phyloP scores from a whole-genome alignment of 257 asterid genomes.

The Nicotiana otophora region DNA sequence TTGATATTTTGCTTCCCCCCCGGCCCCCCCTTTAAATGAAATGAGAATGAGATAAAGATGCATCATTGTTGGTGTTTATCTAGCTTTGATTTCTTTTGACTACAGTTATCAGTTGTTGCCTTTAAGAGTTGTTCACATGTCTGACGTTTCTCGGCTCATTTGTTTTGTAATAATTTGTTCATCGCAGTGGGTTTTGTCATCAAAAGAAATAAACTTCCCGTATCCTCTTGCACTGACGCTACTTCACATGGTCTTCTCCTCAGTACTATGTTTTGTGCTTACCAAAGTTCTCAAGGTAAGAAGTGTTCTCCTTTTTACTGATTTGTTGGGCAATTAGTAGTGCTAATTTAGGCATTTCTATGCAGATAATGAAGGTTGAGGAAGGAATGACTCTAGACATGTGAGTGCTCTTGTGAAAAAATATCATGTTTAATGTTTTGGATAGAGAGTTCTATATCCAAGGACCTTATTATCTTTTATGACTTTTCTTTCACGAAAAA shows the following conservation, averaged over 20 bases:
- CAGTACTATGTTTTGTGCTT: slow-evolving; percentile 71
- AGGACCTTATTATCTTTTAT: not conserved
- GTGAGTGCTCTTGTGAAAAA: slow-evolving; percentile 38
- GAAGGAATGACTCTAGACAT: slow-evolving; percentile 95
- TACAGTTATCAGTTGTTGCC: not conserved
- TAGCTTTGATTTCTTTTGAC: not conserved
- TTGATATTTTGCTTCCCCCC: not conserved
- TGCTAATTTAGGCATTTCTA: slow-evolving; percentile 13
- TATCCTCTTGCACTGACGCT: slow-evolving; percentile 94
- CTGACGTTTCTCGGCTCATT: not conserved
- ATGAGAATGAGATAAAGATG: not conserved
- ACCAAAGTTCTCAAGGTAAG: slow-evolving; percentile 88
- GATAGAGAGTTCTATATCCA: not conserved
- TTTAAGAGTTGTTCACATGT: not conserved
- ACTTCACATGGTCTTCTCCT: slow-evolving; percentile 97
- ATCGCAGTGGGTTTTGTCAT: slow-evolving; percentile 93
- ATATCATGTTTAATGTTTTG: not conserved
- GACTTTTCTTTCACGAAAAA: too few species aligned
- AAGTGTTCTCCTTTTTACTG: not conserved
- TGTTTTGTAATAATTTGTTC: not conserved
- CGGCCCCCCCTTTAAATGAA: not conserved
- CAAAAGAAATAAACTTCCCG: slow-evolving; percentile 89
- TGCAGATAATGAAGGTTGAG: slow-evolving; percentile 84
- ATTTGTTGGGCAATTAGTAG: not conserved
- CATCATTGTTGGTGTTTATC: not conserved